Evolutionary conservation across 78 protist genomes (phyloP).

Genomic region (Cavenderia fasciculata): DNA sequence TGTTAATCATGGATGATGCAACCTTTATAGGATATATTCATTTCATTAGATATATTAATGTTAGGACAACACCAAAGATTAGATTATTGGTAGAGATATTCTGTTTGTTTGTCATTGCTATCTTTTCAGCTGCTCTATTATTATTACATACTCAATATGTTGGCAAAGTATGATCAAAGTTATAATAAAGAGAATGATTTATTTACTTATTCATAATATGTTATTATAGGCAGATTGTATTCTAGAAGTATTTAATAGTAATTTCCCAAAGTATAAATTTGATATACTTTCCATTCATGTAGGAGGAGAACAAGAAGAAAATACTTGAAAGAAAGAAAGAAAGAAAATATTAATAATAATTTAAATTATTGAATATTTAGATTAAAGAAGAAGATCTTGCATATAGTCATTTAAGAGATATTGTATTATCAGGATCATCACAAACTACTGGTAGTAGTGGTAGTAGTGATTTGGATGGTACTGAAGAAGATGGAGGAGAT

Average conservation of each 20-base stretch:
- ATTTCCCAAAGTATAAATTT: slow-evolving; percentile 29
- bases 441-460: background rate
- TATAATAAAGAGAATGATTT: background rate
- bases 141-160: slow-evolving; percentile 55
- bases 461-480: background rate
- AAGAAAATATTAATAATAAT: too few relatives aligned
- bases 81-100: slow-evolving; percentile 31
- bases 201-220: background rate
- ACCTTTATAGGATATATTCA: slow-evolving; percentile 39
- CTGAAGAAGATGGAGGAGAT: too few relatives aligned
- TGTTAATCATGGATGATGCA: slow-evolving; percentile 38
- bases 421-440: background rate
- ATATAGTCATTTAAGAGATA: background rate
- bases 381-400: background rate
- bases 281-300: slow-evolving; percentile 16
- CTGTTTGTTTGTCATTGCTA: slow-evolving; percentile 16
- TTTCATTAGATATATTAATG: slow-evolving; percentile 44
- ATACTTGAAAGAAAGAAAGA: slow-evolving; percentile 20
- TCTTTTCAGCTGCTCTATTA: slow-evolving; percentile 21
- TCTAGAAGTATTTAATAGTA: background rate
- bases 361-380: background rate
- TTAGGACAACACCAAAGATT: slow-evolving; percentile 31
- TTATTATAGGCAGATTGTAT: slow-evolving; percentile 11
- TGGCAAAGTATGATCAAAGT: slow-evolving; percentile 10
- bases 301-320: slow-evolving; percentile 32